Evolutionary conservation across 352 stramenopile species (phyloP), one percentile per base, ranked within the genome.

Genomic region (Paralagenidium karlingii): DNA sequence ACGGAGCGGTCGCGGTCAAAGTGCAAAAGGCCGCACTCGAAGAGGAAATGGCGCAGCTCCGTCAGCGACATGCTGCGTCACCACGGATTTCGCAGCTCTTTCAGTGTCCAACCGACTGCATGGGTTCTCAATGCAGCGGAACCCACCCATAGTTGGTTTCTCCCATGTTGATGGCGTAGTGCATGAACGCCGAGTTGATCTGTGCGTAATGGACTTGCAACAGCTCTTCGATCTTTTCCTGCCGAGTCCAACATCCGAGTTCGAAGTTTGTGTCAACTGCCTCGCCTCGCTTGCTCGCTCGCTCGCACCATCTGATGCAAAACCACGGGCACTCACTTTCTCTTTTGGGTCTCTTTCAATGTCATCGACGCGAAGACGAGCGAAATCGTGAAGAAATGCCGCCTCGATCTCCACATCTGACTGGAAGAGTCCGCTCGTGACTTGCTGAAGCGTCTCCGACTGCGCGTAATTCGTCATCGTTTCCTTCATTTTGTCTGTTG

Each of bases 311-410:
- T 40, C 7, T 13, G 18, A 19, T 10, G 8, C n/a, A 5, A 15
- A 11, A 18, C 18, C 9, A 22, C 30, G 8, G 22, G 21, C 5
- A 12, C 18, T 15, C 1, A 48, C 7, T 5, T 9, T 47, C 29
- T 11, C 9, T 13, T 32, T n/a, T 15, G 8, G 36, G 7, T 45
- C n/a, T n/a, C n/a, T n/a, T n/a, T n/a, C n/a, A 15, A 86, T 43
- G 4, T 83, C 73, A 24, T 87, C 73, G 7, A 65, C 40, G 15
- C 47, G 53, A 7, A 86, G 43, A 20, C 60, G 62, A 19, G 63
- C 54, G 73, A 73, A 82, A 43, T 90, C 76, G 49, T 82, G 84
- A 27, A 84, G 49, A 43, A 90, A 90, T 16, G 74, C 76, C 21
- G 73, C 74, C 40, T 87, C 76, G 21, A 85, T 38, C 38, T 87